Percentiles rank a stretch among this genome's conserved stretches.
These are phyloP conservation scores for Fusarium virguliforme DNA, from an alignment of 2,329 filamentous ascomycete genomes.

Conservation along the genomic window DNA sequence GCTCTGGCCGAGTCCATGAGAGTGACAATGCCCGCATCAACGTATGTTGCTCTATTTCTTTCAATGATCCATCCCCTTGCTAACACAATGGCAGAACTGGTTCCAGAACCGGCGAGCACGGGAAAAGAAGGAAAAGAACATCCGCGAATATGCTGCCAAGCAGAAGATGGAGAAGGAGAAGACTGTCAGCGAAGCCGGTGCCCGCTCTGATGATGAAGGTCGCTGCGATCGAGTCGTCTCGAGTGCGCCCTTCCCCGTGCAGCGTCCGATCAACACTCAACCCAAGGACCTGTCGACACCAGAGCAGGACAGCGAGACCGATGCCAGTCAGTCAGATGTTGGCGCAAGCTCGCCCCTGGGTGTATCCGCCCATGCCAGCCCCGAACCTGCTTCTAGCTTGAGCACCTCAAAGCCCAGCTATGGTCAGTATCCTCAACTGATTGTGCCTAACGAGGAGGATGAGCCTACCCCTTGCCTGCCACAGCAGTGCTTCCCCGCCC, in stretches of 20 bases:
- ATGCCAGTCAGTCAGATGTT: constrained; percentile 49
- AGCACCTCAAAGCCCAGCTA: constrained; percentile 34
- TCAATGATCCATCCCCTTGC: constrained; percentile 26
- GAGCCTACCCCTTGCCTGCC: constrained; percentile 45
- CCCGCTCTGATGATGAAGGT: constrained; percentile 52
- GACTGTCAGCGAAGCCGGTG: constrained; percentile 42
- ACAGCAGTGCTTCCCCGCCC: constrained; percentile 44
- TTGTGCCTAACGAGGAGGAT: constrained; percentile 46
- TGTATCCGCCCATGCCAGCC: constrained; percentile 40
- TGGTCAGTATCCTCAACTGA: constrained; percentile 47
- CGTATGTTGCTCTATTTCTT: constrained; percentile 58
- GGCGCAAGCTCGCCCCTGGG: constrained; percentile 45
- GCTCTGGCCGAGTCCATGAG: constrained; percentile 73
- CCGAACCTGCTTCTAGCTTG: constrained; percentile 39
- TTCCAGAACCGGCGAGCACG: constrained; percentile 78
- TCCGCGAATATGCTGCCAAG: constrained; percentile 60
- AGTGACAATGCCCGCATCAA: constrained; percentile 76
- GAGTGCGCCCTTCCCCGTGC: constrained; percentile 59
- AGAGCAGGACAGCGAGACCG: constrained; percentile 51
- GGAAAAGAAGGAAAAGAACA: constrained; percentile 75
- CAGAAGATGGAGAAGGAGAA: constrained; percentile 58
- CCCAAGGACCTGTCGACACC: constrained; percentile 37
- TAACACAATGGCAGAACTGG: constrained; percentile 72
- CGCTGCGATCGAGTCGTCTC: constrained; percentile 60
- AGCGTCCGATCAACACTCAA: constrained; percentile 36